These are phyloP conservation scores for Globisporangium paddicum DNA, from an alignment of 352 stramenopile genomes.

Conservation along the genomic window DNA sequence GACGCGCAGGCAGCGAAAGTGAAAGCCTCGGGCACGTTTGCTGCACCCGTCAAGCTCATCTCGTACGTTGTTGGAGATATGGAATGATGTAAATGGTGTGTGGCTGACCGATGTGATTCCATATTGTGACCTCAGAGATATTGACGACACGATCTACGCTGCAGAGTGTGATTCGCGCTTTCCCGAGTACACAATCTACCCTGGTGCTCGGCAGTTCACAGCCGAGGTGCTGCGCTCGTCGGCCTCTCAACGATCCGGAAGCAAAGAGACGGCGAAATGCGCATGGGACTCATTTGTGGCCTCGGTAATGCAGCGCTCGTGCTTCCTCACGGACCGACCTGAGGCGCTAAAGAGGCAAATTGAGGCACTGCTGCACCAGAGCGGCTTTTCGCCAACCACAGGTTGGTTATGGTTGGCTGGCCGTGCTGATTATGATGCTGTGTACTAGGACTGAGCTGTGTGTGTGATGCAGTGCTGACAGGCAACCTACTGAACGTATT, in stretches of 20 bases:
- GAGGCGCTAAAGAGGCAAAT: slow-evolving; percentile 6
- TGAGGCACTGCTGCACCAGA: neutral
- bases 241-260: neutral
- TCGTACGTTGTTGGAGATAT: slow-evolving; percentile 6
- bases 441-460: neutral
- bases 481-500: slow-evolving; percentile 12
- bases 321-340: slow-evolving; percentile 7
- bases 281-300: slow-evolving; percentile 1
- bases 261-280: neutral
- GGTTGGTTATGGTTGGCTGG: neutral
- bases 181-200: slow-evolving; percentile 16
- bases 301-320: neutral
- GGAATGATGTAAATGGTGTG: too few species aligned
- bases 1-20: slow-evolving; percentile 6
- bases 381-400: slow-evolving; percentile 13
- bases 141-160: slow-evolving; percentile 17
- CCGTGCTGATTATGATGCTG: neutral
- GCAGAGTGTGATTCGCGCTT: slow-evolving; percentile 8
- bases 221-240: slow-evolving; percentile 6
- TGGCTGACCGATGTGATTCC: neutral
- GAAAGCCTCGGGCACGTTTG: neutral
- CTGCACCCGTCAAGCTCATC: slow-evolving; percentile 13
- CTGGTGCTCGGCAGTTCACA: slow-evolving; percentile 14
- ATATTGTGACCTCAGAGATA: neutral
- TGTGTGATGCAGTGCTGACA: slow-evolving; percentile 6